phyloP scores from a whole-genome alignment of 2,329 filamentous ascomycete genomes.

The Colletotrichum sp. region DNA sequence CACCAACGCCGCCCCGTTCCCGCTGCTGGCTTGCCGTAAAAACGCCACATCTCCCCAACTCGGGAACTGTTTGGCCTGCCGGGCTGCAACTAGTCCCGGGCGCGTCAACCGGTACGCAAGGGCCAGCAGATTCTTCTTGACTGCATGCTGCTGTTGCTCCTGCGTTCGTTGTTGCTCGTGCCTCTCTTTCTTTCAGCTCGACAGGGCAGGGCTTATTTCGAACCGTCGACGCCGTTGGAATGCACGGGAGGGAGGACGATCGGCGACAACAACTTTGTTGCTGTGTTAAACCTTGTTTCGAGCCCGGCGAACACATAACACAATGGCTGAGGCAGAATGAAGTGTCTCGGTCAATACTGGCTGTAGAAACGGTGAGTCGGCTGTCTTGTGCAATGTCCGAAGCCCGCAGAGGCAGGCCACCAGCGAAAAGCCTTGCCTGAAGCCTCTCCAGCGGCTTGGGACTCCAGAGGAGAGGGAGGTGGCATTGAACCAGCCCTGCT shows the following conservation, averaged over 20 bases:
- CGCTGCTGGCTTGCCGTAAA: neutral
- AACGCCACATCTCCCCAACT: neutral
- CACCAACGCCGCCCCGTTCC: neutral
- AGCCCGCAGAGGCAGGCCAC: neutral
- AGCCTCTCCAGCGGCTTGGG: neutral
- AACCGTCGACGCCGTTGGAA: neutral
- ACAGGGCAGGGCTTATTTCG: neutral
- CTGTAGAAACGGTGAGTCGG: neutral
- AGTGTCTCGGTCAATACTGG: slow-evolving; percentile 4
- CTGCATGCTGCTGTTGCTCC: neutral
- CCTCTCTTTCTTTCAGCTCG: slow-evolving; percentile 2
- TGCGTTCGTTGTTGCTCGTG: neutral
- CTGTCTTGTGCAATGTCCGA: slow-evolving; percentile 3
- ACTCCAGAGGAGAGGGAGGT: neutral
- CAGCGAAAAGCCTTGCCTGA: neutral
- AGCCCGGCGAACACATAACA: neutral
- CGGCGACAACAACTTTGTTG: neutral
- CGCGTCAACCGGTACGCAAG: neutral
- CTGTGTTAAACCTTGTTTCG: neutral
- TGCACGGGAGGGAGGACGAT: neutral
- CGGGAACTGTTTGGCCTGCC: neutral
- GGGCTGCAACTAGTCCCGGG: neutral
- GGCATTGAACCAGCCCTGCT: neutral
- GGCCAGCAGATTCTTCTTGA: neutral
- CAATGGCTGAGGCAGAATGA: neutral